Evolutionary conservation across 2,329 filamentous ascomycete species (phyloP), one percentile per base, ranked within the genome.

Genomic region (Alternaria hordeiaustralica): DNA sequence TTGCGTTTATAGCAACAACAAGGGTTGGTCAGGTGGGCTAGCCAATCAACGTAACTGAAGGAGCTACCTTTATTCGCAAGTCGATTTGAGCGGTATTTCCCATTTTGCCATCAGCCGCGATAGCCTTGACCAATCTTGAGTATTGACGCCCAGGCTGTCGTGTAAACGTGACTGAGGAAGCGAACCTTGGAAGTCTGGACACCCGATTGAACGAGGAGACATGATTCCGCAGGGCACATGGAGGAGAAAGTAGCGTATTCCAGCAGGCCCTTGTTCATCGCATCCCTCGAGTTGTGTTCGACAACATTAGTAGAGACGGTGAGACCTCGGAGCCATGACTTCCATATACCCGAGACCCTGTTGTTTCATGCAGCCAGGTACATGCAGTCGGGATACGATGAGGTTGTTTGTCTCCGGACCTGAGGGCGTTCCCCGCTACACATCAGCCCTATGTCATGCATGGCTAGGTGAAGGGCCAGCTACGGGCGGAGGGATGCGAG

Each of bases 1-100:
- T 55, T 20, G 36, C 25, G 53, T 55, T 55, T 55, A 43, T 55
- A 55, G 53, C 21, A 44, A 55, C 33, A 26, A 23, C 23, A 55
- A 55, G 53, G 53, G 53, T 23, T 21, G 33, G 25, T 55, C 15
- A 36, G 20, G 20, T 36, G n/a, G 30, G 6, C 49, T 36, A 53
- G 49, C 49, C 30, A 25, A 53, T 25, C 30, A 41, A 5, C 49
- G 13, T n/a, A 5, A 25, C 13, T 33, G 23, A 21, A 53, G 13
- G 13, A 20, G 12, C 49, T 53, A 18, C n/a, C 30, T 41, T 53
- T 53, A 41, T 53, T 53, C 9, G 13, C 21, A 20, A 11, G 21
- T 18, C 13, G 11, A 18, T 18, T 28, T 6, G 30, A 41, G 12
- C n/a, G 49, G 36, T 30, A 23, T 25, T n/a, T 13, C n/a, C 45